These are phyloP conservation scores for Nemania sp. DNA, from an alignment of 2,329 filamentous ascomycete genomes.

Conservation along the genomic window DNA sequence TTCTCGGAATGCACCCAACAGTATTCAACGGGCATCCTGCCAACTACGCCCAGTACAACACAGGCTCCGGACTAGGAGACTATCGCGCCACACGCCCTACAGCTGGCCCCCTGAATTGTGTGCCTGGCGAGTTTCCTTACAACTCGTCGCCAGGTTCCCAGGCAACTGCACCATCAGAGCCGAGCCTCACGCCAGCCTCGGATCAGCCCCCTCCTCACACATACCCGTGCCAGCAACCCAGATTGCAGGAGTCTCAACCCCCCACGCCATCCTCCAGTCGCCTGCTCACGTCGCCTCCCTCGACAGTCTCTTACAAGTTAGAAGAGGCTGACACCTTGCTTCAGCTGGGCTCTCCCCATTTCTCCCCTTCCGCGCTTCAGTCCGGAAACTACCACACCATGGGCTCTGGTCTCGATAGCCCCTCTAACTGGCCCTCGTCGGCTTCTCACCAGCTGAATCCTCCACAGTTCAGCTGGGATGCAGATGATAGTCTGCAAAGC, in stretches of 20 bases:
- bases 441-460: too few relatives aligned
- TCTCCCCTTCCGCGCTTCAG: constrained; percentile 16
- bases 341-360: constrained; percentile 42
- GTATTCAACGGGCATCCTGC: constrained; percentile 35
- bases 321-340: constrained; percentile 47
- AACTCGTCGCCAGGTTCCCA: constrained; percentile 29
- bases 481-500: too few relatives aligned
- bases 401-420: too few relatives aligned
- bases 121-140: constrained; percentile 22
- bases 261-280: constrained; percentile 32
- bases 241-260: constrained; percentile 13
- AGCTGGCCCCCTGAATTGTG: constrained; percentile 17
- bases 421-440: too few relatives aligned
- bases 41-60: constrained; percentile 27
- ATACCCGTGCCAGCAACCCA: constrained; percentile 25
- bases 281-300: constrained; percentile 45
- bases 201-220: background rate
- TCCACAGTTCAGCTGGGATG: too few relatives aligned
- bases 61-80: constrained; percentile 19
- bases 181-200: constrained; percentile 18
- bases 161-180: constrained; percentile 25
- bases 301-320: constrained; percentile 40
- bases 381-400: constrained; percentile 14
- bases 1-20: constrained; percentile 30
- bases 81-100: constrained; percentile 36